Base-by-base conservation (phyloP, 1,284 basidiomycete genomes). In the Tilletia caries region DNA sequence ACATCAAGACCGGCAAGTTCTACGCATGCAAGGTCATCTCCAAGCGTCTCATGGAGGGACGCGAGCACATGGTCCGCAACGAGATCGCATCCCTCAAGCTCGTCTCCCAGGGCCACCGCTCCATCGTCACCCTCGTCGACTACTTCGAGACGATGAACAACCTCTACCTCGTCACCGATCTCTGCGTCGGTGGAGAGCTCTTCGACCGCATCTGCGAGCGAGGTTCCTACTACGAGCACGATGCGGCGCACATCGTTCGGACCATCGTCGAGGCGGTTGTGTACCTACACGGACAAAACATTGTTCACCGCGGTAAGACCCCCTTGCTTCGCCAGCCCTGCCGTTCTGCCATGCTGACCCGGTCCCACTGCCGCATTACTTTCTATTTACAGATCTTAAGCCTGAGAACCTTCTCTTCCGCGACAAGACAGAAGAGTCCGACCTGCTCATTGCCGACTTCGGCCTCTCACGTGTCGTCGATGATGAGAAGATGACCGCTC, bases 121-220 rank as follows among this genome's bases (percentile, higher is more conserved):
- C 95, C 84, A 83, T 84, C 70, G 84, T 85, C 54, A 85, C 85
- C 29, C 86, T 97, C 41, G 92, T 95, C 83, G 95, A 98, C 84
- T 98, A 98, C 86, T 98, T 98, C 81, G 95, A 98, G 90, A 97
- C 94, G 33, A 87, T 92, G 32, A 92, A 96, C 85, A 97, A 98
- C 81, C 88, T 74, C 52, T 85, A 85, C 72, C 90, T 98, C 71
- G 91, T 92, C 76, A 97, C 96, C 82, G 95, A 97, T 84, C 88
- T 98, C 15, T 98, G 96, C 86, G 95, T 93, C 0, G 95, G 95
- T 65, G 96, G 95, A 54, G 95, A 98, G 85, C 89, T 98, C 25
- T 98, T 98, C 80, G 95, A 98, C 84, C 89, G 96, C 66, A 98
- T 98, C 86, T 98, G 95, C 82, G 93, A 95, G 32, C 92, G 95